A percentile compares a stretch with the other conserved stretches of the same genome.
Conservation (phyloP, 805 yeast genomes). For the Pichia exigua region DNA sequence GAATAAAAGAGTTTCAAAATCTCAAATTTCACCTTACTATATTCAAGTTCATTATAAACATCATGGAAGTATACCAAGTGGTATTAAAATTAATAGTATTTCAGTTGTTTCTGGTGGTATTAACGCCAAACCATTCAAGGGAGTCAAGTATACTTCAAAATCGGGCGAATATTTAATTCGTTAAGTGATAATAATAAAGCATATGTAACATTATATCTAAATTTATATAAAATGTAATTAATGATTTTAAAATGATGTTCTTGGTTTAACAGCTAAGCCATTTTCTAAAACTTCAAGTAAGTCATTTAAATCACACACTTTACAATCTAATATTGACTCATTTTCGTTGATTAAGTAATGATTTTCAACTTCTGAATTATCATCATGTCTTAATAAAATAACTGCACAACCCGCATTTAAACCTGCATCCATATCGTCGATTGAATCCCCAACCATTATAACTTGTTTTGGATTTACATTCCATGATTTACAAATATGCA, state of each 20-base stretch:
- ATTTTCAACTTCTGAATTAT: slow-evolving; percentile 37
- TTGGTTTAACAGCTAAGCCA: slow-evolving; percentile 27
- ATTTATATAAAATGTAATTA: neutral
- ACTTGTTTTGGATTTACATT: slow-evolving; percentile 37
- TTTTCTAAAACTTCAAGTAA: slow-evolving; percentile 29
- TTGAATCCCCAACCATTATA: slow-evolving; percentile 69
- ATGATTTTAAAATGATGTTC: neutral
- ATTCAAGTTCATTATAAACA: slow-evolving; percentile 46
- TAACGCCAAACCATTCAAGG: slow-evolving; percentile 74
- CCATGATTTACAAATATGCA: slow-evolving; percentile 46
- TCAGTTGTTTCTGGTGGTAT: slow-evolving; percentile 50
- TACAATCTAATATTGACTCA: slow-evolving; percentile 18
- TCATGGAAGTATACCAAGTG: slow-evolving; percentile 70
- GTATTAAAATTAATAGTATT: slow-evolving; percentile 59
- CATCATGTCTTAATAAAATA: slow-evolving; percentile 43
- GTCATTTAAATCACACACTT: slow-evolving; percentile 31
- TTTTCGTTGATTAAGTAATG: slow-evolving; percentile 21
- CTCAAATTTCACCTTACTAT: slow-evolving; percentile 31
- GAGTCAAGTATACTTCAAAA: slow-evolving; percentile 72
- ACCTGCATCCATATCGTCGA: slow-evolving; percentile 63
- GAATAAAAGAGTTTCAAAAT: neutral
- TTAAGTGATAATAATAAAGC: slow-evolving; percentile 4
- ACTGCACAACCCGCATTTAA: slow-evolving; percentile 54
- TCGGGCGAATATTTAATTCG: slow-evolving; percentile 52
- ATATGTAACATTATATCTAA: neutral